Conservation (phyloP, 2,329 filamentous ascomycete genomes). For the Coleophoma cylindrospora region DNA sequence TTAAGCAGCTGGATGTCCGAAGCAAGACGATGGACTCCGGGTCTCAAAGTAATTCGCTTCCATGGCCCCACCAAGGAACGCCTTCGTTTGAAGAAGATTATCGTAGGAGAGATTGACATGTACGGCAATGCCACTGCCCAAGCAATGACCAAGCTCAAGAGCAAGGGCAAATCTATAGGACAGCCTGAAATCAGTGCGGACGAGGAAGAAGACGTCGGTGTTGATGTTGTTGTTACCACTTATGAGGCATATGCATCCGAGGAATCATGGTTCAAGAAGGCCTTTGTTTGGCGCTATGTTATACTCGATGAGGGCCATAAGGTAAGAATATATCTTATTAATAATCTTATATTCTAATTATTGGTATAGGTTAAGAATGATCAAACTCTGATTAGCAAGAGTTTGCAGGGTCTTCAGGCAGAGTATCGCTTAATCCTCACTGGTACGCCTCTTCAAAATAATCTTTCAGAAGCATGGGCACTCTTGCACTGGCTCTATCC, state of each 20-base stretch:
- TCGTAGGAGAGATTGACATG: slow-evolving; percentile 37
- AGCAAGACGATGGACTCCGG: slow-evolving; percentile 40
- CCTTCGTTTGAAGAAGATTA: slow-evolving; percentile 39
- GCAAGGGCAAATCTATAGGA: slow-evolving; percentile 11
- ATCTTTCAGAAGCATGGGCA: slow-evolving; percentile 52
- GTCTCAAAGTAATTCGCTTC: slow-evolving; percentile 39
- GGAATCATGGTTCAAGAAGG: slow-evolving; percentile 41
- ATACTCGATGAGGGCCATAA: slow-evolving; percentile 49
- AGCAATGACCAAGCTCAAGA: slow-evolving; percentile 19
- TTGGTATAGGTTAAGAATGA: slow-evolving; percentile 33
- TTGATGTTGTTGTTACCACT: slow-evolving; percentile 42
- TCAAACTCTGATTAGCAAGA: slow-evolving; percentile 22
- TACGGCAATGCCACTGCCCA: slow-evolving; percentile 32
- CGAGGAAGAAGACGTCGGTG: slow-evolving; percentile 23
- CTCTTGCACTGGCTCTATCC: slow-evolving; percentile 53
- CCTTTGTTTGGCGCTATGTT: slow-evolving; percentile 46
- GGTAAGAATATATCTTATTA: slow-evolving; percentile 24
- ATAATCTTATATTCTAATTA: too few species aligned
- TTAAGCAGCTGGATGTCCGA: slow-evolving; percentile 43
- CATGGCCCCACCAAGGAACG: slow-evolving; percentile 39
- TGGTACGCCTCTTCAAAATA: slow-evolving; percentile 53
- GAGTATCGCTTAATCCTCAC: slow-evolving; percentile 30
- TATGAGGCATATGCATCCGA: slow-evolving; percentile 43
- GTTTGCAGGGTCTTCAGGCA: slow-evolving; percentile 26
- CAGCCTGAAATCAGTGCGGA: slow-evolving; percentile 16